Evolutionary conservation across 495 filamentous ascomycete species (phyloP), one percentile per base, ranked within the genome.

Genomic region (Neurospora sp.): DNA sequence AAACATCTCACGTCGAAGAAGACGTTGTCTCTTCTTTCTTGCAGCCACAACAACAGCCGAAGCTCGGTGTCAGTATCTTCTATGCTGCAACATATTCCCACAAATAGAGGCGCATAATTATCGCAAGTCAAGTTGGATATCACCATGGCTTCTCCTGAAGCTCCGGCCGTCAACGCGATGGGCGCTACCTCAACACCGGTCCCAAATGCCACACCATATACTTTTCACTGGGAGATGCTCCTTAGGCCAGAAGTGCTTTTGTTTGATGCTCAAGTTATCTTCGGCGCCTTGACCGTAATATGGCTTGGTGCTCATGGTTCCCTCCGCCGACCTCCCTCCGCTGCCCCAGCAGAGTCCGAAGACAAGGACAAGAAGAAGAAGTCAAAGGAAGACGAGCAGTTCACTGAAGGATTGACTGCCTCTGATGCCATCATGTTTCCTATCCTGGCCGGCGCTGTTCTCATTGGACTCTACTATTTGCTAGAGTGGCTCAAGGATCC

Each of bases 401-500:
- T 88, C 70, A 89, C 93, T 82, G 94, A 97, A 75, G 92, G 92
- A 2, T 82, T 99, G 40, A 84, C 85, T 23, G 91, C 93, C 4
- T 90, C 88, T 0, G 96, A 98, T 83, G 96, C 94, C 40, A 85
- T 98, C 75, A 84, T 96, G 81, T 91, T 98, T 70, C 96, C 96
- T 9, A 75, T 98, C n/a, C 82, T 92, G 41, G 95, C 94, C 10
- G 96, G 90, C 6, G 73, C 83, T 3, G 88, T 90, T 0, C 88
- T 99, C 11, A 85, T 90, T 39, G 90, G 89, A 0, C 85, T 99
- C 14, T 98, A 98, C 82, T 89, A 94, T 77, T 85, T 97, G 71
- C 93, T 98, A 79, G 93, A 96, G 77, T 96, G 91, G 87, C 86
- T 97, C 37, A 87, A 96, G 75, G 92, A 97, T 77, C 90, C 95